A percentile compares a stretch with the other conserved stretches of the same genome.
These are phyloP conservation scores for Symbiodinium natans DNA, from an alignment of 73 alveolate species.

Conservation along the genomic window DNA sequence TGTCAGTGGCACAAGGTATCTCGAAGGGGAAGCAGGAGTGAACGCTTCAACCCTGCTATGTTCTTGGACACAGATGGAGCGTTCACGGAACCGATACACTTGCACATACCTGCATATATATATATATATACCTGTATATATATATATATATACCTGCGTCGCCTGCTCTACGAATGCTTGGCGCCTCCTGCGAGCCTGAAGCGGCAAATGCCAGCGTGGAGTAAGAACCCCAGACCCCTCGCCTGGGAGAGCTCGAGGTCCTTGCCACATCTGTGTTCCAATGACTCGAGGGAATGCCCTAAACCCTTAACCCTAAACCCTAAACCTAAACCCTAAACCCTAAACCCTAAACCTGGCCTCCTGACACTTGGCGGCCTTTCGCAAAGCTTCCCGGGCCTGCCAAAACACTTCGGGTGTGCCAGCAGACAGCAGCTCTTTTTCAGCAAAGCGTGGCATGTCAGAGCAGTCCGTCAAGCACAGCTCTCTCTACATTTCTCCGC, in stretches of 20 bases:
- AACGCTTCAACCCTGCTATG: neutral
- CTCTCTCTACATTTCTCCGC: too few species aligned
- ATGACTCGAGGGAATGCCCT: neutral
- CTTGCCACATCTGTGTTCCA: neutral
- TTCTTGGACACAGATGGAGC: neutral
- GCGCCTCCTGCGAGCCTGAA: neutral
- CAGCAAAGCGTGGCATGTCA: too few species aligned
- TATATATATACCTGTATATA: neutral
- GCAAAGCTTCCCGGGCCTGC: neutral
- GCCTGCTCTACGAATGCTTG: too few species aligned
- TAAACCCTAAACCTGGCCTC: too few species aligned
- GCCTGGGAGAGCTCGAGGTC: neutral
- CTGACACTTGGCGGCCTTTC: neutral
- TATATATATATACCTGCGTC: neutral
- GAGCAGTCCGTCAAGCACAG: too few species aligned
- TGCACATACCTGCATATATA: neutral
- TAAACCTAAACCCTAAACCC: too few species aligned
- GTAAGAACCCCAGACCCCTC: neutral
- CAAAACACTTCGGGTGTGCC: too few species aligned
- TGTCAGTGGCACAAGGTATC: neutral
- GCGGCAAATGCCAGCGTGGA: neutral
- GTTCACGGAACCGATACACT: neutral
- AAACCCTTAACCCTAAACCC: too few species aligned
- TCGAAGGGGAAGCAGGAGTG: neutral
- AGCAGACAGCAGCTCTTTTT: too few species aligned